Conservation (phyloP, 352 stramenopile genomes). For the Globisporangium canariense region DNA sequence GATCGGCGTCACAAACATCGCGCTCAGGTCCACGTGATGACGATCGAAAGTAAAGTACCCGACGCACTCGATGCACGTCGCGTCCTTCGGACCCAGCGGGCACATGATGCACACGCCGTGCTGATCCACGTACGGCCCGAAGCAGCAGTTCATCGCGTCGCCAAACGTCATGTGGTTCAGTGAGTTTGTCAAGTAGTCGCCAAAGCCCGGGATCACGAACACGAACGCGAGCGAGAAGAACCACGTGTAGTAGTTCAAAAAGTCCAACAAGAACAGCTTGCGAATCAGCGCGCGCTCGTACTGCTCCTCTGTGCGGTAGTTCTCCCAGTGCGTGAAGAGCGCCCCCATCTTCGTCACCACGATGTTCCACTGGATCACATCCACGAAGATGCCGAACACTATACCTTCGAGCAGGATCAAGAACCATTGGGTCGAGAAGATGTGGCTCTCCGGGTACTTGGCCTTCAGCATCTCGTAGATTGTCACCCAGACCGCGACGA, state of each 20-base stretch:
- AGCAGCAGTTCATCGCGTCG: constrained; percentile 85
- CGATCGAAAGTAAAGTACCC: constrained; percentile 84
- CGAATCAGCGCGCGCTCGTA: constrained; percentile 81
- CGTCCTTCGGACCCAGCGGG: constrained; percentile 62
- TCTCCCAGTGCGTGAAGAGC: constrained; percentile 87
- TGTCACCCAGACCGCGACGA: constrained; percentile 85
- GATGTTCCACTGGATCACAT: constrained; percentile 89
- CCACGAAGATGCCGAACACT: constrained; percentile 84
- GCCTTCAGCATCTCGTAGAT: constrained; percentile 88
- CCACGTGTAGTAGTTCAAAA: constrained; percentile 91
- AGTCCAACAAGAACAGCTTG: constrained; percentile 85
- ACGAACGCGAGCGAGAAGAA: constrained; percentile 89
- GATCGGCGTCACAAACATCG: constrained; percentile 87
- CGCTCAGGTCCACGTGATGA: constrained; percentile 76
- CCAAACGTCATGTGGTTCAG: constrained; percentile 81
- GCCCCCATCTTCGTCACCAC: constrained; percentile 84
- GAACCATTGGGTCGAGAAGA: constrained; percentile 85
- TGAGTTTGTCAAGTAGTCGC: constrained; percentile 82
- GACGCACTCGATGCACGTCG: constrained; percentile 68
- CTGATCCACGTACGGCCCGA: constrained; percentile 79
- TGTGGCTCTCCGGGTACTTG: constrained; percentile 65
- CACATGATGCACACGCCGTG: constrained; percentile 61
- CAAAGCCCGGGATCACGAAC: constrained; percentile 81
- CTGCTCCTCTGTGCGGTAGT: constrained; percentile 82
- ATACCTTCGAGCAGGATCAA: constrained; percentile 79